phyloP scores from a whole-genome alignment of 495 filamentous ascomycete genomes.

The Wilcoxina mikolae region DNA sequence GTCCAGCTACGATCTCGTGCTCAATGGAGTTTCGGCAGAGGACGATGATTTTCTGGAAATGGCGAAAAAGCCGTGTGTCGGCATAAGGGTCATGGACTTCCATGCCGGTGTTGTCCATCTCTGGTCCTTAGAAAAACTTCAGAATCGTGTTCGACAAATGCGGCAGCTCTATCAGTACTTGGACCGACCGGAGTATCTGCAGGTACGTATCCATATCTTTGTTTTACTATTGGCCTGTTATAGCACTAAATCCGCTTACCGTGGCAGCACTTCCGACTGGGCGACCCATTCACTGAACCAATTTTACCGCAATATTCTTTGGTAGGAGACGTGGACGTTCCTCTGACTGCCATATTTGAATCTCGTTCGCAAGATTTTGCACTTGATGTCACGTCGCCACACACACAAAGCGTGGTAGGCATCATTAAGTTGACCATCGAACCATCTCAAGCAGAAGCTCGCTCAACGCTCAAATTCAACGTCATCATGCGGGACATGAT shows the following conservation, averaged over 20 bases:
- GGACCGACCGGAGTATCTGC: constrained; percentile 82
- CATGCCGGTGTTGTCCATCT: constrained; percentile 72
- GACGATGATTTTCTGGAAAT: constrained; percentile 73
- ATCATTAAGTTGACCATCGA: constrained; percentile 83
- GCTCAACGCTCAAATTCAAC: constrained; percentile 92
- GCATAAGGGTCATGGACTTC: constrained; percentile 82
- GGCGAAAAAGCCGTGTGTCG: constrained; percentile 77
- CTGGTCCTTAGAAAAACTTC: constrained; percentile 88
- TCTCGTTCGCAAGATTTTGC: constrained; percentile 87
- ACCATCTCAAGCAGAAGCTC: constrained; percentile 84
- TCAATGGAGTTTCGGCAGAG: constrained; percentile 77
- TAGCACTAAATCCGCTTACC: constrained; percentile 33
- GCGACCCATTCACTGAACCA: constrained; percentile 75
- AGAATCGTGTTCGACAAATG: constrained; percentile 76
- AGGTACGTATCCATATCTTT: constrained; percentile 30
- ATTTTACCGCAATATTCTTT: constrained; percentile 86
- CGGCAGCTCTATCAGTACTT: constrained; percentile 93
- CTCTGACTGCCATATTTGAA: constrained; percentile 86
- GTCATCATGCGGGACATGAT: constrained; percentile 96
- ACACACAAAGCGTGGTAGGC: constrained; percentile 75
- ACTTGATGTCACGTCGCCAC: constrained; percentile 79
- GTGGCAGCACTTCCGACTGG: constrained; percentile 47
- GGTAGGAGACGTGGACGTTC: constrained; percentile 86
- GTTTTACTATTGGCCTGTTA: constrained; percentile 33
- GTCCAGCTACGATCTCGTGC: constrained; percentile 89